A percentile compares a stretch with the other conserved stretches of the same genome.
Evolutionary conservation across 139 green algal species (phyloP).

Genomic region (Chlamydomonas schloesseri): DNA sequence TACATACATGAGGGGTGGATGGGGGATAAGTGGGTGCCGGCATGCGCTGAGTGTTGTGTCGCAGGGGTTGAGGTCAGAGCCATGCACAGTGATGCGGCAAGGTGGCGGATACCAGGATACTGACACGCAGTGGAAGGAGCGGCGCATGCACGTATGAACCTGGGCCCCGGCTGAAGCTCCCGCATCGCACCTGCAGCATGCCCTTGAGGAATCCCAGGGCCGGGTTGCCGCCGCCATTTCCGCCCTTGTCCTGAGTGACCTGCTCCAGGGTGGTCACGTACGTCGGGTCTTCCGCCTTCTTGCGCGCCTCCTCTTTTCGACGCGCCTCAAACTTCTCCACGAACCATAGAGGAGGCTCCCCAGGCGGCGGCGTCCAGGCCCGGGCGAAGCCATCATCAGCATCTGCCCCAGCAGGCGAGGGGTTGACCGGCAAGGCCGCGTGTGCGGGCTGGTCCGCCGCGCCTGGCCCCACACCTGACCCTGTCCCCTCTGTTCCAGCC

Average conservation of each 20-base stretch:
- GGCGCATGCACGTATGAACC: too few relatives aligned
- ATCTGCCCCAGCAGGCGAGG: background rate
- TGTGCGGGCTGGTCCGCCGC: too few relatives aligned
- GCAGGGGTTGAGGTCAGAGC: too few relatives aligned
- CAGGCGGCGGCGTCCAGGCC: conserved; percentile 42
- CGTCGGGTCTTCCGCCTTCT: conserved; percentile 25
- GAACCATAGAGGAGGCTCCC: conserved; percentile 48
- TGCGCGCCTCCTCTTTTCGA: background rate
- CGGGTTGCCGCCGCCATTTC: background rate
- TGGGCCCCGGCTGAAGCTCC: too few relatives aligned
- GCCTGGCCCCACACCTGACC: too few relatives aligned
- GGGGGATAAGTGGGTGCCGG: too few relatives aligned
- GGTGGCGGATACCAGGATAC: too few relatives aligned
- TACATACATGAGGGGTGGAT: conserved; percentile 30
- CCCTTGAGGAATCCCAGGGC: background rate
- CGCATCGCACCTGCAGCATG: background rate
- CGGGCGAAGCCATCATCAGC: conserved; percentile 18
- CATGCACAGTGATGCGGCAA: too few relatives aligned
- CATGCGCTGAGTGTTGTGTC: too few relatives aligned
- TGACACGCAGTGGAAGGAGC: too few relatives aligned
- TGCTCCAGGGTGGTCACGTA: conserved; percentile 12
- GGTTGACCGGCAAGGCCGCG: too few relatives aligned
- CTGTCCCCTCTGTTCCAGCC: background rate
- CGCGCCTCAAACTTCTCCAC: conserved; percentile 52
- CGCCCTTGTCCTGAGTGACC: background rate